phyloP scores from a whole-genome alignment of 1,284 basidiomycete genomes.

The Cutaneotrichosporon dermatis region DNA sequence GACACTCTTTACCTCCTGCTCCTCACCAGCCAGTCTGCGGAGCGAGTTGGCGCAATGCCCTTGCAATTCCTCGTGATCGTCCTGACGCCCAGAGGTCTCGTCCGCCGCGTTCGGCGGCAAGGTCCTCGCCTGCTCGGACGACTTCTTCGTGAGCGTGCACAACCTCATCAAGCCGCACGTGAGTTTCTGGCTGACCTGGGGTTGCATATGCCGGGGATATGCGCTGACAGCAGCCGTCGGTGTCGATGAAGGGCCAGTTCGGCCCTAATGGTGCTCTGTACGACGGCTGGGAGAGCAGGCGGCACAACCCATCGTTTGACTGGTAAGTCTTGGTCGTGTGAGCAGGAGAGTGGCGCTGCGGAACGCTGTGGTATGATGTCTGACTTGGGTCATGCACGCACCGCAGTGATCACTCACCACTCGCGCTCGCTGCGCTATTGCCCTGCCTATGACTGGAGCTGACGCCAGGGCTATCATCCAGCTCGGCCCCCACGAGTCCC shows the following conservation, averaged over 20 bases:
- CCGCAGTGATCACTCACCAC: no score
- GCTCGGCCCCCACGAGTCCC: conserved; percentile 69
- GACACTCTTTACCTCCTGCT: no score
- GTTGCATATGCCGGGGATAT: no score
- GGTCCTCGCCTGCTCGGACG: conserved; percentile 77
- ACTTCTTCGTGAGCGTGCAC: conserved; percentile 85
- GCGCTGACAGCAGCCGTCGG: conserved; percentile 58
- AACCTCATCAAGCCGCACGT: conserved; percentile 76
- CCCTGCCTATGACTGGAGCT: neutral
- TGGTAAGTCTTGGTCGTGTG: conserved; percentile 58
- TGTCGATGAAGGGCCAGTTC: conserved; percentile 84
- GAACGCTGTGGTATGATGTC: no score
- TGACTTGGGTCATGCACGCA: no score
- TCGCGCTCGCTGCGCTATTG: no score
- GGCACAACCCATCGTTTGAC: conserved; percentile 79
- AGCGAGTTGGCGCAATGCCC: no score
- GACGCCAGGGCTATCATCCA: conserved; percentile 77
- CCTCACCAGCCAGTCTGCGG: no score
- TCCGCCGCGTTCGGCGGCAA: conserved; percentile 76
- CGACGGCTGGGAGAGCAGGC: conserved; percentile 88
- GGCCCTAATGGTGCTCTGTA: conserved; percentile 92
- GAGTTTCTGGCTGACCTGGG: no score
- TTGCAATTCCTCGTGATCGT: no score
- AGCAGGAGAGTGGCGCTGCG: no score
- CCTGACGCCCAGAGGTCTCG: conserved; percentile 66